Base-by-base conservation (phyloP, 2,329 filamentous ascomycete genomes). In the Berkeleyomyces basicola region DNA sequence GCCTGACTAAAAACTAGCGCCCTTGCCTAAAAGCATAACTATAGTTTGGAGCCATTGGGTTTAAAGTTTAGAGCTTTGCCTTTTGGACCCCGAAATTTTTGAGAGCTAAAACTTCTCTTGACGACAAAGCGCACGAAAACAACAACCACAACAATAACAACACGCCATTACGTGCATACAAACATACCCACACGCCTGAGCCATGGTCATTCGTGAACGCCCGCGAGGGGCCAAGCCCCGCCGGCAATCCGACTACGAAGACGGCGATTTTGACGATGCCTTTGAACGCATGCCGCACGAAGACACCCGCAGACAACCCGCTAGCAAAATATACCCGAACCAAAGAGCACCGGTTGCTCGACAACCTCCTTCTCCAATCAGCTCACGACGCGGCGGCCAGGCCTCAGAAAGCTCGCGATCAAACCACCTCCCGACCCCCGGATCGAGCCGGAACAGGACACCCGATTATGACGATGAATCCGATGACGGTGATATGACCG, bases 361-460 rank as follows among this genome's bases (percentile, higher is more conserved):
- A n/a, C 59, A 43, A 9, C 63, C 63, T 11, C 43, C 51, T 31
- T 61, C 63, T 43, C 63, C 62, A 33, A 57, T 61, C n/a, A 61
- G 53, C 43, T 61, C 59, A 40, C 63, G 63, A 31, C 43, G 63
- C 6, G 63, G 51, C 14, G 59, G 58, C 4, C 58, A 60, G 23
- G 40, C 36, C 37, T 64, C 63, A 3, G 63, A 64, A 51, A 61
- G 53, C 23, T 61, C 63, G n/a, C 63, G 44, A 33, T 64, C 63
- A 23, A 51, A 64, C 16, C 51, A 59, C 5, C 43, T 64, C 14
- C 63, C 63, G 11, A 65, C 63, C 6, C 63, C 63, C 3, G 55
- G 39, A 4, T 65, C 63, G 11, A 65, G 63, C 40, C 46, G 63
- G 4, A 59, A 65, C 40, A 47, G 60, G 23, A 65, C 63, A 9